Percentiles rank a stretch among this genome's conserved stretches.
phyloP scores from a whole-genome alignment of 331 rosid species.

The Rosa hybrid region DNA sequence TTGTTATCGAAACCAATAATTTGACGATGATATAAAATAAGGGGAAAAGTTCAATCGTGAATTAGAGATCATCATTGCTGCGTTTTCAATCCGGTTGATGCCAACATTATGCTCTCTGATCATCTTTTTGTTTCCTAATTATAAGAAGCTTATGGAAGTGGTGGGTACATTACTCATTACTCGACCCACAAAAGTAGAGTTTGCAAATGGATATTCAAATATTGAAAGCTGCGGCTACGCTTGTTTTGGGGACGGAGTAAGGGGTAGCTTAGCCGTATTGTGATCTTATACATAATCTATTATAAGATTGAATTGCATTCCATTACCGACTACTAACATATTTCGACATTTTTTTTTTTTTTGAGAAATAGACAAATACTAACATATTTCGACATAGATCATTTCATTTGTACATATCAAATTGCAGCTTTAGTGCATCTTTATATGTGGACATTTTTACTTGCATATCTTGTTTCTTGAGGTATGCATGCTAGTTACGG shows the following conservation, averaged over 20 bases:
- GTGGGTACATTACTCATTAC: slow-evolving; percentile 3
- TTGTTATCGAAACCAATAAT: slow-evolving; percentile 2
- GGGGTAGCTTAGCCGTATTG: background rate
- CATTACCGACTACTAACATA: background rate
- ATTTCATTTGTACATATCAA: background rate
- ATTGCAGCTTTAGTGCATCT: background rate
- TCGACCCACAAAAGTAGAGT: background rate
- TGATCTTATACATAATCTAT: background rate
- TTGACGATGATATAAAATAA: background rate
- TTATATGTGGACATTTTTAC: too few relatives aligned
- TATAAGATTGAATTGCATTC: background rate
- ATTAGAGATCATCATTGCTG: slow-evolving; percentile 2
- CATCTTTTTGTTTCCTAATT: background rate
- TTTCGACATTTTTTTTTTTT: too few relatives aligned
- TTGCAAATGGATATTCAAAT: background rate
- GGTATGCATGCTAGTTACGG: background rate
- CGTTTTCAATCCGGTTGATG: background rate
- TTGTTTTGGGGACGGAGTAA: slow-evolving; percentile 4
- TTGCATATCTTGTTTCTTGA: too few relatives aligned
- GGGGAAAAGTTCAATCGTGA: background rate
- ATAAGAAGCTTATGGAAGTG: background rate
- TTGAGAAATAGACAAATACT: too few relatives aligned
- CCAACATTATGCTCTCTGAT: background rate
- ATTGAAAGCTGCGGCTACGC: background rate
- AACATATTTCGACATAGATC: too few relatives aligned